Base-by-base conservation (phyloP, 371 early-diverging fungal genomes). In the Chytridium lagenaria region DNA sequence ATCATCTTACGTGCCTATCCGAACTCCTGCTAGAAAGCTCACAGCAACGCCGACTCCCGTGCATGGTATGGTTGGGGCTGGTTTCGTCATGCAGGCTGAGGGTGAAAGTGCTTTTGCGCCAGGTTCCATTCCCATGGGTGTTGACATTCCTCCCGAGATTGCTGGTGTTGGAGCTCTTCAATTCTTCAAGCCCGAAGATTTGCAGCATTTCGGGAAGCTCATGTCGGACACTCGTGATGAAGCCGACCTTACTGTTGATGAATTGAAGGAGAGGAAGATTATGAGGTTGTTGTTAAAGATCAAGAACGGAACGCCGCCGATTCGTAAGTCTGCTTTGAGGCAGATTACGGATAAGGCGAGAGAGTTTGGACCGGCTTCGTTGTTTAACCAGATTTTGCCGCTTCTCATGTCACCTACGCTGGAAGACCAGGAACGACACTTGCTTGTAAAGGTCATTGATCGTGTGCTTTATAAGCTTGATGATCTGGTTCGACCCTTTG, bases 391-490 rank as follows among this genome's bases (percentile, higher is more conserved):
- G 73, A 95, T 97, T 67, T 82, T 99, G 64, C 98, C 98, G 3
- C 81, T 99, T 71, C 87, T 99, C 71, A 98, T 98, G 98, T 92
- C 96, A 0, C 95, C 97, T 1, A 90, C 94, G 0, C 83, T 99
- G 55, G 99, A 99, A 80, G 98, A 98, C 79, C 97, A 98, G 83
- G 98, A 99, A 79, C 92, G 99, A 22, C 99, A 99, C 78, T 86
- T 99, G 77, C 82, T 98, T 63, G 86, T n/a, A n/a, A 99, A 98
- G 80, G 97, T 97, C 70, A 93, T 98, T 80, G 99, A 98, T 80
- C 93, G 98, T 78, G 92, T 95, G 63, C 81, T 99, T 71, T 94
- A 94, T 86, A 95, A 96, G 78, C 81, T 98, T 59, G 98, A 96
- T 79, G 98, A 96, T 73, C 88, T 95, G 30, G 97, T 96, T 12